A percentile compares a stretch with the other conserved stretches of the same genome.
phyloP scores from a whole-genome alignment of 805 yeast genomes.

The Candida suzukii region DNA sequence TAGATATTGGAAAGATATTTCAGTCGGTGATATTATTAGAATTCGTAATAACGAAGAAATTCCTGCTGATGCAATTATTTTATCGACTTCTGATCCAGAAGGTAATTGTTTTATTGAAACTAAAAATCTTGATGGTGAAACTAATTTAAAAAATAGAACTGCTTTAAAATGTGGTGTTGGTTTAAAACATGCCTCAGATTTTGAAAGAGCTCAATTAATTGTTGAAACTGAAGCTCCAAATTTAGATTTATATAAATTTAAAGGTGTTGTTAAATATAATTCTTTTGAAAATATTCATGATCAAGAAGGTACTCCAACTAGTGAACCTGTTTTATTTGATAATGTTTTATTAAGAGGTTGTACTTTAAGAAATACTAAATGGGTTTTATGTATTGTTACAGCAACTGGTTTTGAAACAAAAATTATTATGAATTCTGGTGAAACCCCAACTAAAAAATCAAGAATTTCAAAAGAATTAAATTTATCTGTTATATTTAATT shows the following conservation, averaged over 20 bases:
- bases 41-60: slow-evolving; percentile 65
- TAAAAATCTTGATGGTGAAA: slow-evolving; percentile 75
- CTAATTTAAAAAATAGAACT: slow-evolving; percentile 71
- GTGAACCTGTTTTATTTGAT: slow-evolving; percentile 65
- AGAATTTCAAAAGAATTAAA: slow-evolving; percentile 69
- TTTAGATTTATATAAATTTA: slow-evolving; percentile 67
- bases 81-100: slow-evolving; percentile 66
- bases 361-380: slow-evolving; percentile 70
- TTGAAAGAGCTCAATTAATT: slow-evolving; percentile 50
- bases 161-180: slow-evolving; percentile 53
- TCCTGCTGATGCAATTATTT: slow-evolving; percentile 67
- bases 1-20: slow-evolving; percentile 63
- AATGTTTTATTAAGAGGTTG: slow-evolving; percentile 71
- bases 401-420: slow-evolving; percentile 78
- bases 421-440: slow-evolving; percentile 75
- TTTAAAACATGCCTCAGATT: slow-evolving; percentile 40
- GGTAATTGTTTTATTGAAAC: slow-evolving; percentile 69
- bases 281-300: slow-evolving; percentile 28
- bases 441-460: slow-evolving; percentile 71
- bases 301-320: slow-evolving; percentile 24
- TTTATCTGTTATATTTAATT: slow-evolving; percentile 61
- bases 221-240: slow-evolving; percentile 84
- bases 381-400: slow-evolving; percentile 72
- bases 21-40: slow-evolving; percentile 68
- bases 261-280: slow-evolving; percentile 54